A percentile compares a stretch with the other conserved stretches of the same genome.
phyloP scores from a whole-genome alignment of 306 rosid species.

The Prunus fruticosa region DNA sequence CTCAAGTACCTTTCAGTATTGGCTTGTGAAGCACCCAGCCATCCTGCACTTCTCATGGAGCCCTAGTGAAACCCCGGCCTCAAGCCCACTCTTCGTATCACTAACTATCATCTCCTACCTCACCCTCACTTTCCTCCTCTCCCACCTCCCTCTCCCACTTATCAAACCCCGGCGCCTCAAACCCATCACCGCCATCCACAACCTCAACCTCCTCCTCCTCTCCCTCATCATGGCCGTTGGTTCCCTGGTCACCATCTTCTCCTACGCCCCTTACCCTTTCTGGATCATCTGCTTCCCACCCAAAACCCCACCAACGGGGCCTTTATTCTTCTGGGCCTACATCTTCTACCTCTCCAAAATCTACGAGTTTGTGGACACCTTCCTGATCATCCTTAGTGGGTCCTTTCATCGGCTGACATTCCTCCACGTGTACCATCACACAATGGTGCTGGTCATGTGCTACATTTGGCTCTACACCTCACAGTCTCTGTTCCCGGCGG shows the following conservation, averaged over 20 bases:
- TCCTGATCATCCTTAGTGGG: slow-evolving; percentile 57
- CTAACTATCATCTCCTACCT: slow-evolving; percentile 48
- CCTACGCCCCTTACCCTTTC: slow-evolving; percentile 40
- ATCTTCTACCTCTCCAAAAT: slow-evolving; percentile 84
- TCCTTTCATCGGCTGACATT: slow-evolving; percentile 62
- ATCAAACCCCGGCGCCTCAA: slow-evolving; percentile 38
- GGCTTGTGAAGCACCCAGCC: slow-evolving; percentile 59
- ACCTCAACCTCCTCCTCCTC: slow-evolving; percentile 50
- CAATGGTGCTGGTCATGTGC: slow-evolving; percentile 74
- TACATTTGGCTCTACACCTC: slow-evolving; percentile 65
- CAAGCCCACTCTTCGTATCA: slow-evolving; percentile 49
- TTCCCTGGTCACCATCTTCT: slow-evolving; percentile 42
- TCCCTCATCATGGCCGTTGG: slow-evolving; percentile 62
- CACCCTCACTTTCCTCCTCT: slow-evolving; percentile 48
- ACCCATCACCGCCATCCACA: slow-evolving; percentile 55
- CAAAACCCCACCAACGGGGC: slow-evolving; percentile 53
- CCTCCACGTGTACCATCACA: slow-evolving; percentile 95
- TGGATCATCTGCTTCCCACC: slow-evolving; percentile 65
- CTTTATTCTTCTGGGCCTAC: slow-evolving; percentile 96
- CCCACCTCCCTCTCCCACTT: slow-evolving; percentile 20
- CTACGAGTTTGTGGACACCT: slow-evolving; percentile 72
- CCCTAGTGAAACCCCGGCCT: slow-evolving; percentile 39
- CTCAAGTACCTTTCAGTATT: slow-evolving; percentile 33
- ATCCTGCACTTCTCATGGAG: slow-evolving; percentile 68
- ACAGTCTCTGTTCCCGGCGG: slow-evolving; percentile 80